A percentile compares a stretch with the other conserved stretches of the same genome.
Conservation (phyloP, 352 stramenopile genomes). For the Phytophthora melonis region DNA sequence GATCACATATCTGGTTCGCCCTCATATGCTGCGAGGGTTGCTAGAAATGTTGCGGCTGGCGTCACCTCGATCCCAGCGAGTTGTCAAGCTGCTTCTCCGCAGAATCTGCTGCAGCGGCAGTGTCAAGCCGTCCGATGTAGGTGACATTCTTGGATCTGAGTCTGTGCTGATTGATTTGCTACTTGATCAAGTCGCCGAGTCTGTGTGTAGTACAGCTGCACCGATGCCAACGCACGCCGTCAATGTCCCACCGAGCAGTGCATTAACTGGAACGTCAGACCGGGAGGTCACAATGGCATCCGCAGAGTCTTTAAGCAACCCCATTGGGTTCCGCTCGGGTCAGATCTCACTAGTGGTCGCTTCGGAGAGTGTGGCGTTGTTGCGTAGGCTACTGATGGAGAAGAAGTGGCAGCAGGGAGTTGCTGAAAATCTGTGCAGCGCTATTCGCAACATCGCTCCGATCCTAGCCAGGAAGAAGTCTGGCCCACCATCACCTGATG, state of each 20-base stretch:
- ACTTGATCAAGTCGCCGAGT: constrained; percentile 89
- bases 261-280: constrained; percentile 28
- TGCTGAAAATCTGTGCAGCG: constrained; percentile 68
- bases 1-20: constrained; percentile 66
- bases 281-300: constrained; percentile 42
- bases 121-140: constrained; percentile 73
- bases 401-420: constrained; percentile 70
- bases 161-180: constrained; percentile 86
- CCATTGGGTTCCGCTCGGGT: constrained; percentile 81
- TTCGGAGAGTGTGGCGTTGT: constrained; percentile 84
- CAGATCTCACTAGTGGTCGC: constrained; percentile 83
- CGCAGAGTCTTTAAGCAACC: constrained; percentile 82
- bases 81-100: constrained; percentile 84
- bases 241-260: constrained; percentile 46
- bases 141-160: constrained; percentile 79
- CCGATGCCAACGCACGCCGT: constrained; percentile 67
- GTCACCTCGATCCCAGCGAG: constrained; percentile 82
- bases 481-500: constrained; percentile 17
- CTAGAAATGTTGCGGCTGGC: constrained; percentile 80
- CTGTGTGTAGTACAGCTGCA: constrained; percentile 80
- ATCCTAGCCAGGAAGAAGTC: constrained; percentile 59
- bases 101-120: constrained; percentile 75
- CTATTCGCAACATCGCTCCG: constrained; percentile 80
- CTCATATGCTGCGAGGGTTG: constrained; percentile 73
- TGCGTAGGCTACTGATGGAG: constrained; percentile 78